Evolutionary conservation across 2,329 filamentous ascomycete genomes (phyloP).

Genomic region (Magnaporthiopsis incrustans): DNA sequence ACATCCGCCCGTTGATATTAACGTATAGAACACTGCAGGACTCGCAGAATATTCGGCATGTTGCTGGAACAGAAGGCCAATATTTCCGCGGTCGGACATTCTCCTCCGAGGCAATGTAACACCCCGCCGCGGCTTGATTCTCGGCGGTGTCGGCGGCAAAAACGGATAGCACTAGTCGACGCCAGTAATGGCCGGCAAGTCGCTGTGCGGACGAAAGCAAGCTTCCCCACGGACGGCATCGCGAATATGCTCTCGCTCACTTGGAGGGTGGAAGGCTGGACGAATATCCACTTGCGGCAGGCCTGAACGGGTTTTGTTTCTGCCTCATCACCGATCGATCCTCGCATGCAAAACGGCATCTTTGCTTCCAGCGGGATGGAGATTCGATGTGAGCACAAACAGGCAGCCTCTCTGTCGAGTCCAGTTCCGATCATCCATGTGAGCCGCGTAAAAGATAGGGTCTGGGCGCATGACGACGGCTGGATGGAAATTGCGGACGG

Average conservation of each 20-base stretch:
- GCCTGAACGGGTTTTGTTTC: not conserved
- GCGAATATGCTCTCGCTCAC: no score
- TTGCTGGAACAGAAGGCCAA: not conserved
- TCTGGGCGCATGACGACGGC: no score
- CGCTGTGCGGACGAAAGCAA: no score
- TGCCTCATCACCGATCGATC: no score
- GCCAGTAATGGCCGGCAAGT: no score
- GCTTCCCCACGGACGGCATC: no score
- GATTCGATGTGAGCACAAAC: not conserved
- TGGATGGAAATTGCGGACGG: not conserved
- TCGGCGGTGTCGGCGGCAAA: no score
- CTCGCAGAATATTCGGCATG: not conserved
- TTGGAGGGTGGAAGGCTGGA: not conserved
- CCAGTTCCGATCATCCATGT: no score
- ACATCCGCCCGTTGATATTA: not conserved
- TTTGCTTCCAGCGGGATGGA: not conserved
- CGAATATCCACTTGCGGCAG: not conserved
- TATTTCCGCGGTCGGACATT: not conserved
- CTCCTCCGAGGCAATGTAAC: not conserved
- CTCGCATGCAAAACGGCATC: not conserved
- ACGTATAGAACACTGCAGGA: not conserved
- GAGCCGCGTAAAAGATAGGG: no score
- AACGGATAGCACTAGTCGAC: no score
- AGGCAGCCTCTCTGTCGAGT: not conserved
- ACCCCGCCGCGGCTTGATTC: not conserved